These are phyloP conservation scores for Pestalotiopsis sp. DNA, from an alignment of 2,329 filamentous ascomycete species.

Conservation along the genomic window DNA sequence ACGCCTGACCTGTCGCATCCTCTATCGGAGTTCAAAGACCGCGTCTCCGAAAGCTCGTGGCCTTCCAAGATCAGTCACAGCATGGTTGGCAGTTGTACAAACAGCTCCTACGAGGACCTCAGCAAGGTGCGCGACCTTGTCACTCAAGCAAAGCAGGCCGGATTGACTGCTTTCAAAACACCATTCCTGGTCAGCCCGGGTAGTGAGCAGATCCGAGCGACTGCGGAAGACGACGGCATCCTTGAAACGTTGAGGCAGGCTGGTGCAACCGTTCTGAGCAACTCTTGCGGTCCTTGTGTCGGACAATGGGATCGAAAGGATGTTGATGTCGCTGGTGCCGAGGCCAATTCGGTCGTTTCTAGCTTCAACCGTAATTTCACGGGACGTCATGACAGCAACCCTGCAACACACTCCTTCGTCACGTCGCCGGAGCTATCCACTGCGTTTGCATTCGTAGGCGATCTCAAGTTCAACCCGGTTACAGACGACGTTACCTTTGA, in stretches of 20 bases:
- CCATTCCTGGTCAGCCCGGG: conserved; percentile 95
- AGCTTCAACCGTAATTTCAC: conserved; percentile 99
- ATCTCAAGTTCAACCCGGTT: conserved; percentile 91
- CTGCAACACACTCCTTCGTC: conserved; percentile 91
- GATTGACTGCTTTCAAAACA: conserved; percentile 83
- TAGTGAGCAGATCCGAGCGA: conserved; percentile 94
- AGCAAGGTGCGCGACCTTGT: conserved; percentile 89
- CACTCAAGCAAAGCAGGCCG: conserved; percentile 86
- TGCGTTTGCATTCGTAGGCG: conserved; percentile 81
- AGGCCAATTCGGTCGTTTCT: conserved; percentile 86
- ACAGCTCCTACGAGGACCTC: conserved; percentile 88
- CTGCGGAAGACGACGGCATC: conserved; percentile 87
- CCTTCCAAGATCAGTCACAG: conserved; percentile 95
- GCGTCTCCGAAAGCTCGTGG: conserved; percentile 93
- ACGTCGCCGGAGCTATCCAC: conserved; percentile 89
- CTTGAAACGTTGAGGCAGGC: conserved; percentile 95
- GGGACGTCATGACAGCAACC: conserved; percentile 94
- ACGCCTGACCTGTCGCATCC: conserved; percentile 97
- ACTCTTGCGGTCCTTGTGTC: conserved; percentile 91
- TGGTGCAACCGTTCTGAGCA: conserved; percentile 90
- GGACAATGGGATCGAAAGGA: conserved; percentile 95
- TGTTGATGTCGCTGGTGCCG: conserved; percentile 86
- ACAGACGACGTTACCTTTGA: conserved; percentile 91
- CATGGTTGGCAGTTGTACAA: conserved; percentile 97
- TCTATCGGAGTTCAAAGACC: conserved; percentile 95